Percentiles rank a stretch among this genome's conserved stretches.
Evolutionary conservation across 139 green algal species (phyloP).

Genomic region (Picochlorum sp.): DNA sequence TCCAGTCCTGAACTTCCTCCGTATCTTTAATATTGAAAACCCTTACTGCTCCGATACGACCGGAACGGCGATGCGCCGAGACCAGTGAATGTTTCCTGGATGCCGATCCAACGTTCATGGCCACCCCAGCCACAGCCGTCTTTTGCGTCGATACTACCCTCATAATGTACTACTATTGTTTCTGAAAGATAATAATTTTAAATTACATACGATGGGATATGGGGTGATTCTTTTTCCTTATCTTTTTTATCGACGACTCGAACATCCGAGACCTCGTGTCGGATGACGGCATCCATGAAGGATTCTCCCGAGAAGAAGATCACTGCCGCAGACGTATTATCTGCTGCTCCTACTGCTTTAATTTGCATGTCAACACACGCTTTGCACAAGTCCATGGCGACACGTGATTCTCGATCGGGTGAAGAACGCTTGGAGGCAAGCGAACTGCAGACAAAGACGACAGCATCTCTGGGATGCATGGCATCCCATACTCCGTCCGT

Average conservation of each 20-base stretch:
- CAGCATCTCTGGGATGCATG: slow-evolving; percentile 29
- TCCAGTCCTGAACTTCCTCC: slow-evolving; percentile 16
- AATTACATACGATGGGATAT: too few relatives aligned
- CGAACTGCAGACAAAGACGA: slow-evolving; percentile 39
- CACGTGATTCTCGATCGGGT: too few relatives aligned
- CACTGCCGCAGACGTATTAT: slow-evolving; percentile 41
- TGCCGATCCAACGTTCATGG: too few relatives aligned
- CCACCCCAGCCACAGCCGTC: neutral
- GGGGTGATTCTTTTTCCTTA: neutral
- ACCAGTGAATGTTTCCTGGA: too few relatives aligned
- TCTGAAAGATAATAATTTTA: too few relatives aligned
- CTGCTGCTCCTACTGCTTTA: slow-evolving; percentile 27
- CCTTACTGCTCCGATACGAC: neutral
- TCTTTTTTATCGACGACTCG: too few relatives aligned
- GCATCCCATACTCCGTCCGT: slow-evolving; percentile 62
- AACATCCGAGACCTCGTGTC: neutral
- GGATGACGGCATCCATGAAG: neutral
- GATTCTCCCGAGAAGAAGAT: slow-evolving; percentile 28
- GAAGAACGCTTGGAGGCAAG: neutral
- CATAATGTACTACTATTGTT: too few relatives aligned
- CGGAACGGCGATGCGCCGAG: too few relatives aligned
- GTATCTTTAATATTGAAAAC: neutral
- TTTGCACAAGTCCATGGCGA: too few relatives aligned
- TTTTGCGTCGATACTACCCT: neutral
- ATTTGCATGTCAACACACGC: too few relatives aligned